Conservation (phyloP, 169 alveolate species). For the Theileria sp. region DNA sequence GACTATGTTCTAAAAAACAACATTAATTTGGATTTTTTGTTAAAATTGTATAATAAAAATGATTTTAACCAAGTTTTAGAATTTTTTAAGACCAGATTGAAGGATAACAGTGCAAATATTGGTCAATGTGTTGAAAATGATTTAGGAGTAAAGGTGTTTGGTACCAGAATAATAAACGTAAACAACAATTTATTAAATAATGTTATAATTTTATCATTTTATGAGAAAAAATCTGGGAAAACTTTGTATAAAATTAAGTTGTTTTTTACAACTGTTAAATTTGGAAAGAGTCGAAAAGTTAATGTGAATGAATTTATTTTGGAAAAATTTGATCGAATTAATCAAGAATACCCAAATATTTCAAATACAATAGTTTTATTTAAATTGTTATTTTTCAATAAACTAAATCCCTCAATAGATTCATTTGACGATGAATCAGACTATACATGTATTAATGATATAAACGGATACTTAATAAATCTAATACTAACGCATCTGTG, state of each 20-base stretch:
- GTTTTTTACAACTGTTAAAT: background rate
- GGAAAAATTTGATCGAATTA: background rate
- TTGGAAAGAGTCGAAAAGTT: background rate
- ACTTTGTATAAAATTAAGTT: background rate
- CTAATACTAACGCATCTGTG: conserved; percentile 7
- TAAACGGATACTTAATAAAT: conserved; percentile 1
- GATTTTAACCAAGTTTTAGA: background rate
- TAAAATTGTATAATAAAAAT: background rate
- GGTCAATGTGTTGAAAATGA: background rate
- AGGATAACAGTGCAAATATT: background rate
- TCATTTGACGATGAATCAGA: background rate
- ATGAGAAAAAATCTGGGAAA: background rate
- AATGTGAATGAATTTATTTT: background rate
- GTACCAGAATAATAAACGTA: background rate
- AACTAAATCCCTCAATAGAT: background rate
- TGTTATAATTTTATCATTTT: background rate
- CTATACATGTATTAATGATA: background rate
- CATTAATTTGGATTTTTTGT: conserved; percentile 1
- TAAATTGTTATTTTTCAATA: background rate
- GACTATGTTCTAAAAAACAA: background rate
- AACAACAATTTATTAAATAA: background rate
- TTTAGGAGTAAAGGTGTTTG: background rate
- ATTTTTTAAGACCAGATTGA: background rate
- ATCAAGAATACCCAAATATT: conserved; percentile 4
- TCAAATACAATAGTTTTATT: background rate